phyloP scores from a whole-genome alignment of 257 asterid genomes.

The Jaltomata sinuosa region DNA sequence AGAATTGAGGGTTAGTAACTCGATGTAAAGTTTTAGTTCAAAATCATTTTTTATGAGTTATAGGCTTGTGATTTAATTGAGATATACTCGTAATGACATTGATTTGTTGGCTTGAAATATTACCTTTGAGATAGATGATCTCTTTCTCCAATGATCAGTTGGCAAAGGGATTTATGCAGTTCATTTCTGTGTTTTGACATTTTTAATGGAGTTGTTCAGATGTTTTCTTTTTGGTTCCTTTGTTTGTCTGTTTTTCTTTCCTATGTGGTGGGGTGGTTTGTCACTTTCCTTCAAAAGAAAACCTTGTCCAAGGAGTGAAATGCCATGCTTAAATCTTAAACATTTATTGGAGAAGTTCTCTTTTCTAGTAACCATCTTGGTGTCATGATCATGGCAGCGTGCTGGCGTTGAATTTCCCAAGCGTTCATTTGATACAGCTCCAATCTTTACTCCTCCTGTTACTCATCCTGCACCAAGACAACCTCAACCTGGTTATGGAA shows the following conservation, averaged over 20 bases:
- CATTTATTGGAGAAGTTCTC: background rate
- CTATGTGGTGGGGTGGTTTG: background rate
- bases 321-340: background rate
- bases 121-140: background rate
- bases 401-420: constrained; percentile 69
- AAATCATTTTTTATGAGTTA: background rate
- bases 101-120: background rate
- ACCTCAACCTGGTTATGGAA: constrained; percentile 86
- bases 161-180: background rate
- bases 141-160: background rate
- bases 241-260: background rate
- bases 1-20: constrained; percentile 60
- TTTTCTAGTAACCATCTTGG: background rate
- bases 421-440: constrained; percentile 52
- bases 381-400: constrained; percentile 40
- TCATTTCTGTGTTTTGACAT: background rate
- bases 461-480: constrained; percentile 41
- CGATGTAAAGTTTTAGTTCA: background rate
- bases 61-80: background rate
- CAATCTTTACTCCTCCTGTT: constrained; percentile 71
- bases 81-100: background rate
- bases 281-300: background rate
- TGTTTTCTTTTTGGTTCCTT: background rate
- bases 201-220: background rate
- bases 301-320: background rate